Evolutionary conservation across 108 stramenopile species (phyloP).

Genomic region (Stephanodiscus minutulus): DNA sequence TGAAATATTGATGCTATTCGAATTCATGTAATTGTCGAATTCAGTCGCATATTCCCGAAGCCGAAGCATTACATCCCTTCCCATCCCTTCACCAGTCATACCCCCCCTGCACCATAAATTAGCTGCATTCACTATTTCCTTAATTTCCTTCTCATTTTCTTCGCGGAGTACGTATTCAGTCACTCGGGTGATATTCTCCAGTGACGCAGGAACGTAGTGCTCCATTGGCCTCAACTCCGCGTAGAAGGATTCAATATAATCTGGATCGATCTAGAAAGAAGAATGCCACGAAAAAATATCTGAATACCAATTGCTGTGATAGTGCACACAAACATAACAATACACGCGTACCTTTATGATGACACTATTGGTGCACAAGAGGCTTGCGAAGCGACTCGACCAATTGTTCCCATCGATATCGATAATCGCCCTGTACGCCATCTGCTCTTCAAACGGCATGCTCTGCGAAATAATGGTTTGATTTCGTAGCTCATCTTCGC

Average conservation of each 20-base stretch:
- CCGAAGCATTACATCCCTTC: too few species aligned
- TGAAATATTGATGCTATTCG: too few species aligned
- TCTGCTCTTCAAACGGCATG: constrained; percentile 12
- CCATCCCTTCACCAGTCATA: not conserved
- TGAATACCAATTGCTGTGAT: too few species aligned
- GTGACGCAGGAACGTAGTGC: not conserved
- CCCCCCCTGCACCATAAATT: not conserved
- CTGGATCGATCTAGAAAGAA: constrained; percentile 3
- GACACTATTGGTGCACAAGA: constrained; percentile 34
- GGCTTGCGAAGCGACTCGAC: constrained; percentile 30
- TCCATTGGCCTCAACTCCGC: not conserved
- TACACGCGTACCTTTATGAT: constrained; percentile 20
- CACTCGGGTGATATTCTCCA: not conserved
- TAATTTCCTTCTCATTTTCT: not conserved
- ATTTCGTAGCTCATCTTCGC: constrained; percentile 6
- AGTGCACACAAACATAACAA: too few species aligned
- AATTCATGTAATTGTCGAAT: too few species aligned
- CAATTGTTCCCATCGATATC: constrained; percentile 45
- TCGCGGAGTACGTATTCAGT: not conserved
- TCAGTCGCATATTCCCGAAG: too few species aligned
- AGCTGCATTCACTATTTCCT: not conserved
- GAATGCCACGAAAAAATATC: not conserved
- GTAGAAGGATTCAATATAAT: not conserved
- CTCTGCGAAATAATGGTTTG: constrained; percentile 5
- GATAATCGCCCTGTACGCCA: constrained; percentile 26